Evolutionary conservation across 192 early-diverging fungal species (phyloP).

Genomic region (Phlyctochytrium arcticum): DNA sequence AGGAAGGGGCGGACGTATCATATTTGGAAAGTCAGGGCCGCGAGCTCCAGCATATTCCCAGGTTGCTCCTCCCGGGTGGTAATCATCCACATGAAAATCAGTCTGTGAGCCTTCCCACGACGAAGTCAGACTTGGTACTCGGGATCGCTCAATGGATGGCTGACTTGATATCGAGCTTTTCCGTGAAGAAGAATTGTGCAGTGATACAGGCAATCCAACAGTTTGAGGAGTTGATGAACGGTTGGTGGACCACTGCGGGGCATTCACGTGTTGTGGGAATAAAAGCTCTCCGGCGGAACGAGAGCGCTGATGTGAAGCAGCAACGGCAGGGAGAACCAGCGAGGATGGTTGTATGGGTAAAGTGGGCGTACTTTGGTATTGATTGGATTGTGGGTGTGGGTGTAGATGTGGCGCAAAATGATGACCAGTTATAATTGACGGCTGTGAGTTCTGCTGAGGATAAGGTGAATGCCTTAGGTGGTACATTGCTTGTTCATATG

Average conservation of each 20-base stretch:
- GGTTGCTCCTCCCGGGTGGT: neutral
- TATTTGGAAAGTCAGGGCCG: too few relatives aligned
- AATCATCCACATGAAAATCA: neutral
- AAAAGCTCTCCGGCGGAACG: conserved; percentile 21
- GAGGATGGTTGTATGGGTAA: too few relatives aligned
- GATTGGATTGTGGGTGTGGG: neutral
- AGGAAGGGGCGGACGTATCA: too few relatives aligned
- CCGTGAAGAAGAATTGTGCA: too few relatives aligned
- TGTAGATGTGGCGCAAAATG: neutral
- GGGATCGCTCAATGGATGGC: neutral
- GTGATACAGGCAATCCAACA: too few relatives aligned
- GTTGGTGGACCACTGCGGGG: too few relatives aligned
- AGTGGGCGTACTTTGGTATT: too few relatives aligned
- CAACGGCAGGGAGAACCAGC: conserved; percentile 16
- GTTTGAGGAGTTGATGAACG: too few relatives aligned
- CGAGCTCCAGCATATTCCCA: neutral
- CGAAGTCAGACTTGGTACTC: neutral
- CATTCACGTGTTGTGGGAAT: neutral
- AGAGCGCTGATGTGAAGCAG: conserved; percentile 32
- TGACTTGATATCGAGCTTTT: neutral
- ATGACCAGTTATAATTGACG: neutral
- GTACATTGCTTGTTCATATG: too few relatives aligned
- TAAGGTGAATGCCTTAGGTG: too few relatives aligned
- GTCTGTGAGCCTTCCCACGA: conserved; percentile 1
- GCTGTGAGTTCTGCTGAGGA: neutral